Evolutionary conservation across 2,329 filamentous ascomycete genomes (phyloP).

Genomic region (Pyricularia sp.): DNA sequence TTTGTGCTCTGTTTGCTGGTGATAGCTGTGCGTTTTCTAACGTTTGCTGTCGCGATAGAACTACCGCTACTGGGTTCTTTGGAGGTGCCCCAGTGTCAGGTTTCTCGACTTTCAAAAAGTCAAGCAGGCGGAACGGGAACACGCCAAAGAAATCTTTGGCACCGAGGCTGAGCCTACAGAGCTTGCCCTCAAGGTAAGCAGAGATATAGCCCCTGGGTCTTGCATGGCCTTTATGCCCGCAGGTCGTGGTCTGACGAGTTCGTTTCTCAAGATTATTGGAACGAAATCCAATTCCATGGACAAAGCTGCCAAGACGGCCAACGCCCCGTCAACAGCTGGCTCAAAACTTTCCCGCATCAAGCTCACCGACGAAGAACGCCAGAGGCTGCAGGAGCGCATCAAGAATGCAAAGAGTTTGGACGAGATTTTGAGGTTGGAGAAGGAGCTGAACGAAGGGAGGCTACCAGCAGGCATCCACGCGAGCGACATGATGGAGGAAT

Average conservation of each 20-base stretch:
- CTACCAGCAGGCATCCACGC: slow-evolving; percentile 57
- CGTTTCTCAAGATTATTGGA: slow-evolving; percentile 53
- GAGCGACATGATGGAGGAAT: slow-evolving; percentile 50
- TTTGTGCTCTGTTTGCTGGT: not conserved
- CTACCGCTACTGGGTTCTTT: slow-evolving; percentile 86
- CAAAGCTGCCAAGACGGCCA: slow-evolving; percentile 25
- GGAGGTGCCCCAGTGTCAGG: slow-evolving; percentile 69
- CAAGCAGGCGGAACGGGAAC: slow-evolving; percentile 67
- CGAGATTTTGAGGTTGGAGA: slow-evolving; percentile 83
- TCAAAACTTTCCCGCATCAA: slow-evolving; percentile 66
- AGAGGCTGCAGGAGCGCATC: slow-evolving; percentile 74
- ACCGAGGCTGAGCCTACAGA: slow-evolving; percentile 64
- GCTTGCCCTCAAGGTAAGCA: slow-evolving; percentile 54
- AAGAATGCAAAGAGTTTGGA: slow-evolving; percentile 77
- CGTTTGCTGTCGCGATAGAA: slow-evolving; percentile 38
- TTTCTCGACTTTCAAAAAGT: slow-evolving; percentile 92
- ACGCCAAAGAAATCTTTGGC: slow-evolving; percentile 73
- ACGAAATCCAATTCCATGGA: slow-evolving; percentile 69
- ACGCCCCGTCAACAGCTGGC: slow-evolving; percentile 20
- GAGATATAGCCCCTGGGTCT: not conserved
- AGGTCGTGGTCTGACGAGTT: not conserved
- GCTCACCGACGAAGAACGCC: slow-evolving; percentile 78
- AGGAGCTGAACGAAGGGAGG: slow-evolving; percentile 78
- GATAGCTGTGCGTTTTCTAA: not conserved
- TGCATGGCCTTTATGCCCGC: not conserved